A percentile compares a stretch with the other conserved stretches of the same genome.
These are phyloP conservation scores for Dendrocalamus latiflorus DNA, from an alignment of 202 grass and related monocot genomes.

Conservation along the genomic window DNA sequence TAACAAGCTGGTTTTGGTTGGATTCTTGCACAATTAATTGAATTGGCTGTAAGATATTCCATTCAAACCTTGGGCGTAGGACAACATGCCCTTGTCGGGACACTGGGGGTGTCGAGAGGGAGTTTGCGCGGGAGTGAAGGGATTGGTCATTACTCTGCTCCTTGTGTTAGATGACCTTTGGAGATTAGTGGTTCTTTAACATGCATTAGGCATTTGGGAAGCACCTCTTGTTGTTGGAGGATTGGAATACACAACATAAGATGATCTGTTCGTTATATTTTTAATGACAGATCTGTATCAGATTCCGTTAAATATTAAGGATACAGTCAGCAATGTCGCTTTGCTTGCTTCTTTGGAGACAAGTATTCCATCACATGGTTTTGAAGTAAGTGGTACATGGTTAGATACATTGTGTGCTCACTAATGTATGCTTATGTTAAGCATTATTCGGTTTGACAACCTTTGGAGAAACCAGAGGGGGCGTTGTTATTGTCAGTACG, in stretches of 20 bases:
- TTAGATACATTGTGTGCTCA: slow-evolving; percentile 39
- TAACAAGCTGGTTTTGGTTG: slow-evolving; percentile 44
- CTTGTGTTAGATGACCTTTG: slow-evolving; percentile 12
- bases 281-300: slow-evolving; percentile 48
- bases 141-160: slow-evolving; percentile 21
- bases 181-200: slow-evolving; percentile 27
- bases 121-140: slow-evolving; percentile 29
- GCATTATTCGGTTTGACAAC: slow-evolving; percentile 40
- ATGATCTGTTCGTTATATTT: slow-evolving; percentile 21
- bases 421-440: slow-evolving; percentile 27
- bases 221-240: slow-evolving; percentile 42
- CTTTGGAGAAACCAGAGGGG: slow-evolving; percentile 50
- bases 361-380: slow-evolving; percentile 46
- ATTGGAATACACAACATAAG: slow-evolving; percentile 18
- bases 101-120: background rate
- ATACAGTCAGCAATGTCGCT: slow-evolving; percentile 42
- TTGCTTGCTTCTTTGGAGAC: slow-evolving; percentile 57
- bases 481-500: background rate
- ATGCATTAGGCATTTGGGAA: slow-evolving; percentile 34
- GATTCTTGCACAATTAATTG: slow-evolving; percentile 26
- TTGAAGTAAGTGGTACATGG: slow-evolving; percentile 20
- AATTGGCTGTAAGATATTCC: slow-evolving; percentile 30
- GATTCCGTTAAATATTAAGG: slow-evolving; percentile 35
- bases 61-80: slow-evolving; percentile 34
- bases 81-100: slow-evolving; percentile 30